A percentile compares a stretch with the other conserved stretches of the same genome.
These are phyloP conservation scores for Chimonanthus salicifolius DNA, from an alignment of 164 flowering plant genomes.

Conservation along the genomic window DNA sequence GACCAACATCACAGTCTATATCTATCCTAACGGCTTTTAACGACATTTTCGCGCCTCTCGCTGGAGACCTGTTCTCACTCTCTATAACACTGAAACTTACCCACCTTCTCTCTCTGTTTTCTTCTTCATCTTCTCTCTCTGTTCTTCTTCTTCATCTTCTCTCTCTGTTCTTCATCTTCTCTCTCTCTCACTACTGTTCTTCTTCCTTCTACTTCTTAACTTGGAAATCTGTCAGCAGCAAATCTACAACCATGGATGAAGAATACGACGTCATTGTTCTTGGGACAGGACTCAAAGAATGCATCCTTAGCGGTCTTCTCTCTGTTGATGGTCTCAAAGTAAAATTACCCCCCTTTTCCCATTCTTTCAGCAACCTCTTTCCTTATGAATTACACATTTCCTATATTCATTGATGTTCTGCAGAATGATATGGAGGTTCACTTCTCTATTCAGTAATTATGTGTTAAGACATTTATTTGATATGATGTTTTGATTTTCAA, in stretches of 20 bases:
- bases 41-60: constrained; percentile 14
- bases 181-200: background rate
- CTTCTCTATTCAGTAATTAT: too few relatives aligned
- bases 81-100: background rate
- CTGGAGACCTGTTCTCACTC: constrained; percentile 11
- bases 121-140: constrained; percentile 8
- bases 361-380: too few relatives aligned
- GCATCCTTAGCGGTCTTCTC: constrained; percentile 29
- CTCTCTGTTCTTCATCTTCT: background rate
- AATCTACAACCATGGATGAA: constrained; percentile 23
- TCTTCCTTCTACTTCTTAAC: background rate
- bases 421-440: background rate
- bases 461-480: too few relatives aligned
- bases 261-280: constrained; percentile 27
- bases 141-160: background rate
- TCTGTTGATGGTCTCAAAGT: constrained; percentile 26
- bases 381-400: background rate
- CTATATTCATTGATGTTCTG: background rate
- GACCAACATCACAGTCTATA: background rate
- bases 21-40: constrained; percentile 3
- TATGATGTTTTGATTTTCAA: background rate
- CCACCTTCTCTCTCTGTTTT: background rate
- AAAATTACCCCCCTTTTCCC: background rate
- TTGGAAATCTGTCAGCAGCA: background rate
- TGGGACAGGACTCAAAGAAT: constrained; percentile 28